Evolutionary conservation across 2,329 filamentous ascomycete species (phyloP), one percentile per base, ranked within the genome.

Genomic region (Westerdykella aurantiaca): DNA sequence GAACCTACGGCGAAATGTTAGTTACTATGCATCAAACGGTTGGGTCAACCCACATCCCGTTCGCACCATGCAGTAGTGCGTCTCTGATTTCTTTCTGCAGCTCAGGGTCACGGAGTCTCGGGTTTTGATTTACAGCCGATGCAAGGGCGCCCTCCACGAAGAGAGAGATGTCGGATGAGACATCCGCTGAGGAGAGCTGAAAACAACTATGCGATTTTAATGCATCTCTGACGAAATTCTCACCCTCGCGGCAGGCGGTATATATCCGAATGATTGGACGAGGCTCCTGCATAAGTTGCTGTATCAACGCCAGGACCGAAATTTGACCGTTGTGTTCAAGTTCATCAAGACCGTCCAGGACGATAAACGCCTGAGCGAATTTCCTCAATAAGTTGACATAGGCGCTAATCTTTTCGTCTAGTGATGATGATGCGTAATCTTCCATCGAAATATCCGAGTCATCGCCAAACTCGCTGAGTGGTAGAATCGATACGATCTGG

Each of bases 1-100:
- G 43, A 64, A 61, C 60, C 61, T 66, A 29, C 13, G 5, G 14
- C 12, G 29, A n/a, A 13, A 35, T n/a, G 17, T 21, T 23, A 31
- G 11, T 29, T 7, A 9, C 25, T 37, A 31, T 5, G 7, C 18
- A 35, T 22, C 0, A 9, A 6, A 5, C 21, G 10, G n/a, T 14
- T n/a, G 10, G 25, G 25, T 12, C 25, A 29, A 49, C 54, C 46
- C 38, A 56, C 54, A 56, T 56, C 6, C 49, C 50, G 11, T 55
- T 44, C 1, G 56, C 54, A 14, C 47, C 46, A 7, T 31, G 5
- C 0, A 48, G 17, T 6, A 57, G 46, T 22, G 40, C 35, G 18
- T 45, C 17, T 4, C 44, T 31, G 11, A 57, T 43, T 9, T 57
- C 44, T 18, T 50, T 4, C 34, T 42, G 46, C 18, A 55, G 17